Evolutionary conservation across 768 basidiomycete genomes (phyloP).

Genomic region (Kondoa subrosea): DNA sequence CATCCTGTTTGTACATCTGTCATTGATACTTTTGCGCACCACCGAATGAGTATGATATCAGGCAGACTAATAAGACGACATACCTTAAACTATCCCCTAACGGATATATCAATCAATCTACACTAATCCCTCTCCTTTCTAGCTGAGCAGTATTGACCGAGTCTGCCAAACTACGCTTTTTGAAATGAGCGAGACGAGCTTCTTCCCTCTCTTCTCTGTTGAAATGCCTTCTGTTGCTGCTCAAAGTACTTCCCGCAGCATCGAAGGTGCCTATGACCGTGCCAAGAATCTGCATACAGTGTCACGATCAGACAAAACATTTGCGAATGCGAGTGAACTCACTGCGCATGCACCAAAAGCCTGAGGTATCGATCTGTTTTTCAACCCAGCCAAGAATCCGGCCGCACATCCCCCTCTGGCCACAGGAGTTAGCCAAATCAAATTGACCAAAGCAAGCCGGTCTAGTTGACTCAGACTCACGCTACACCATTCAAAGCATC

Average conservation of each 20-base stretch:
- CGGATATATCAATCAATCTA: no score
- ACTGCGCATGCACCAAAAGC: constrained; percentile 21
- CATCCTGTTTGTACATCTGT: no score
- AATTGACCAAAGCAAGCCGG: neutral
- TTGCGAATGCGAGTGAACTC: constrained; percentile 35
- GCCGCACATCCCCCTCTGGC: constrained; percentile 65
- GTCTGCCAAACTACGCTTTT: neutral
- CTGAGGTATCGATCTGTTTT: constrained; percentile 11
- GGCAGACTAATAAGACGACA: no score
- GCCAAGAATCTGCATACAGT: constrained; percentile 38
- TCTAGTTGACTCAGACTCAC: neutral
- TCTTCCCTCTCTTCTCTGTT: constrained; percentile 1
- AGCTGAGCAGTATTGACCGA: constrained; percentile 2
- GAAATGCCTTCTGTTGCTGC: constrained; percentile 34
- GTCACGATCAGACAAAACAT: no score
- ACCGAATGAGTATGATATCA: no score
- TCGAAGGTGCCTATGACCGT: constrained; percentile 65
- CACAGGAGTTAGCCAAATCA: neutral
- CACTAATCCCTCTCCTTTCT: neutral
- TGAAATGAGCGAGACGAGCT: constrained; percentile 5
- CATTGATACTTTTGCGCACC: no score
- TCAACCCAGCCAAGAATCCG: constrained; percentile 70
- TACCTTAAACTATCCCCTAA: no score
- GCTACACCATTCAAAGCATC: constrained; percentile 68
- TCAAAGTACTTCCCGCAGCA: constrained; percentile 48